Evolutionary conservation across 139 green algal genomes (phyloP).

Genomic region (Desmodesmus armatus): DNA sequence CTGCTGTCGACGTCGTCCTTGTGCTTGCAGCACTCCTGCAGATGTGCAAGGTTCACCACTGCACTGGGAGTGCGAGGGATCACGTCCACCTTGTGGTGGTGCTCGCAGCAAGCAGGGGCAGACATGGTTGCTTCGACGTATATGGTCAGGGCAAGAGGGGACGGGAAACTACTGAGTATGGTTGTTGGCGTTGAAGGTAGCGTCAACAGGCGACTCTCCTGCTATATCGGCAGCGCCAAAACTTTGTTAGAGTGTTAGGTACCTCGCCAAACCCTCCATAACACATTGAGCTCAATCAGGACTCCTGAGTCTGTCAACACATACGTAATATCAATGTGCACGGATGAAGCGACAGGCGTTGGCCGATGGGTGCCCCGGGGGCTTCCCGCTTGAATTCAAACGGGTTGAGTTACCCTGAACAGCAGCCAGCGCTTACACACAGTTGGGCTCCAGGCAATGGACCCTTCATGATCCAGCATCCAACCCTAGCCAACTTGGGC

Average conservation of each 20-base stretch:
- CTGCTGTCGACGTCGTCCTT: neutral
- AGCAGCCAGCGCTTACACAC: too few species aligned
- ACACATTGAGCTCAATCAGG: neutral
- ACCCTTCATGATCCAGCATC: too few species aligned
- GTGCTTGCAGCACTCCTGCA: conserved; percentile 18
- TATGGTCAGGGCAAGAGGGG: too few species aligned
- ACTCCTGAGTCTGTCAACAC: too few species aligned
- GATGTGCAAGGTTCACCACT: conserved; percentile 3
- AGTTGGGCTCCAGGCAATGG: too few species aligned
- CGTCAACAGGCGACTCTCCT: neutral
- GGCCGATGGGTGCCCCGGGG: too few species aligned
- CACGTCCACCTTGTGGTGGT: neutral
- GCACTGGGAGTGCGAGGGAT: conserved; percentile 14
- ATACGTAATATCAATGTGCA: too few species aligned
- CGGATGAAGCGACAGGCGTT: too few species aligned
- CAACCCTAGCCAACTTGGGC: too few species aligned
- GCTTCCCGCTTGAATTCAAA: too few species aligned
- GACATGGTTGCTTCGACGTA: too few species aligned
- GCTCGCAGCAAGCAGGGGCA: neutral
- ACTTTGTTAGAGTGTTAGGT: neutral
- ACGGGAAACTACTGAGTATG: neutral
- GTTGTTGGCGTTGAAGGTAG: neutral
- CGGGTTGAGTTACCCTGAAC: too few species aligned
- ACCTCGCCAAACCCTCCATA: neutral
- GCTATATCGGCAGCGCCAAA: neutral